Evolutionary conservation across 345 rosid genomes (phyloP), one percentile per base, ranked within the genome.

Genomic region (Pseudoturritis turrita): DNA sequence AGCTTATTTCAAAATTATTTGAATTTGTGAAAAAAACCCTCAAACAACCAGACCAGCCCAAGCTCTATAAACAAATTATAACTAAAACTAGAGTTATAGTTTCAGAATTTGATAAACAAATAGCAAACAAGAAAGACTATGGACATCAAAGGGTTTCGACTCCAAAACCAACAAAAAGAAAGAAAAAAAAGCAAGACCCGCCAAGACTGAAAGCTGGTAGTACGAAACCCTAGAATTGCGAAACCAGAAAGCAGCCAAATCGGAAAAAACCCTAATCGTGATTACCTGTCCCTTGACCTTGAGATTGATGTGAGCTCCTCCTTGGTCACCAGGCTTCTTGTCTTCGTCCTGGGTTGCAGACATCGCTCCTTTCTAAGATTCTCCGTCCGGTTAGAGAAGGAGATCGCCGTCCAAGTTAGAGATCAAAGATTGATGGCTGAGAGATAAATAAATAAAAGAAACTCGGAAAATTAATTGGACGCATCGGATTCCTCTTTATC

Each of bases 221-320:
- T 1, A 26, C 68, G 43, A 71, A 72, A 53, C 70, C 49, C 70
- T 53, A 62, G 37, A 52, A 41, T 43, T 62, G 28, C 2, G 25
- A 19, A 15, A 43, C 26, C 10, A 43, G 47, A 67, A 47, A 65
- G 26, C 67, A 57, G n/a, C 33, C 13, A 65, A 28, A 37, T 29
- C 10, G 44, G 66, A 25, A 13, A 3, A 58, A 74, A 58, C 11
- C 62, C 47, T 68, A 61, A 68, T 41, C 50, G 40, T 3, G 31
- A 35, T 13, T 56, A 91, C 98, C 96, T 92, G 96, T 44, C 96
- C 93, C 79, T 91, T 89, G 71, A 91, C 97, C 68, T 91, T 91
- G 44, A 91, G 96, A 23, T 89, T 89, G 81, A 91, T 87, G 77
- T 89, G 96, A 22, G 81, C 90, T 11, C 86, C 69, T 68, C 85